Evolutionary conservation across 2,329 filamentous ascomycete species (phyloP).

Genomic region (Fulvia fulva): DNA sequence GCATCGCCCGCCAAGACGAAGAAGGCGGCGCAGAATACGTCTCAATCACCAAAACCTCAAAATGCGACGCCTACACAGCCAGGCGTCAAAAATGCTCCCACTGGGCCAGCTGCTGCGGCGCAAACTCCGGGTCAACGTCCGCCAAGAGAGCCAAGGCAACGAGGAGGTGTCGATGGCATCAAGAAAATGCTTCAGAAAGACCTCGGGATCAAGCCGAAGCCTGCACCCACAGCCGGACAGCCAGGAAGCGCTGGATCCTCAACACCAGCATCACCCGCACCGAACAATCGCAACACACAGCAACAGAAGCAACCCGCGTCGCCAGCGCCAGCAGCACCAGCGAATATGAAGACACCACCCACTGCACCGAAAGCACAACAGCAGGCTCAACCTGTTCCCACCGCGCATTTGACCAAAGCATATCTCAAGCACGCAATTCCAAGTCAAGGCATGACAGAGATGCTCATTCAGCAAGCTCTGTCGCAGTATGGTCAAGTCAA

Average conservation of each 20-base stretch:
- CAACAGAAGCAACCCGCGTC: conserved; percentile 17
- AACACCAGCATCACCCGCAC: conserved; percentile 23
- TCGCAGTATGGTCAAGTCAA: conserved; percentile 68
- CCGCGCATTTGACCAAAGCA: conserved; percentile 47
- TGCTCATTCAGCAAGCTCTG: conserved; percentile 70
- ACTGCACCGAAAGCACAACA: conserved; percentile 31
- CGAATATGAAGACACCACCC: conserved; percentile 24
- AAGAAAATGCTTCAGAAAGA: conserved; percentile 59
- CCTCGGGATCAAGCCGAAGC: conserved; percentile 51
- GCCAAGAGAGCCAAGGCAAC: conserved; percentile 25
- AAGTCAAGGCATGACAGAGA: conserved; percentile 86
- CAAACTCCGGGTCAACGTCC: conserved; percentile 16
- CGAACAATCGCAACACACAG: conserved; percentile 27
- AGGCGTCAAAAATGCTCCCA: conserved; percentile 39
- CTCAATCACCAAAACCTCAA: conserved; percentile 26
- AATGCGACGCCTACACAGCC: conserved; percentile 37
- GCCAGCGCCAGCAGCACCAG: conserved; percentile 10
- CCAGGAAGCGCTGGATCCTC: conserved; percentile 9
- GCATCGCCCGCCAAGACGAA: conserved; percentile 29
- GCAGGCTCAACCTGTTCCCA: conserved; percentile 17
- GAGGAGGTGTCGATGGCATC: conserved; percentile 33
- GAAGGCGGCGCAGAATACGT: conserved; percentile 15
- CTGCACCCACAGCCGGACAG: conserved; percentile 14
- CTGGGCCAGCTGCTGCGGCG: conserved; percentile 37
- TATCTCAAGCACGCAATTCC: conserved; percentile 62